Percentiles rank a stretch among this genome's conserved stretches.
Conservation (phyloP, 148 eudicot genomes). For the Rhododendron williamsianum region DNA sequence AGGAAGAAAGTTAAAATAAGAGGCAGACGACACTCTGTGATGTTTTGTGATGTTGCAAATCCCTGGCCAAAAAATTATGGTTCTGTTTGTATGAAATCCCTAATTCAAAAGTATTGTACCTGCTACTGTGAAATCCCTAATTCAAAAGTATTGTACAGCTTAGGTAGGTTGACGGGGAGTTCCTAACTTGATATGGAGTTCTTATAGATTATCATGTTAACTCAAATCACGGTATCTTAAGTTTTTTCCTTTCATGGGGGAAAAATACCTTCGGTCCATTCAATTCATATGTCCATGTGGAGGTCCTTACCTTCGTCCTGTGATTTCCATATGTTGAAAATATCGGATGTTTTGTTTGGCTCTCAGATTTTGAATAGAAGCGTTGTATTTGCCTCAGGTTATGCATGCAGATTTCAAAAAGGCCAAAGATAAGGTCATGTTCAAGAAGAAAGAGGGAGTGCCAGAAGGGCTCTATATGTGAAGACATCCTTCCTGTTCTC, state of each 20-base stretch:
- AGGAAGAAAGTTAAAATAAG: neutral
- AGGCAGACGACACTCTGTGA: neutral
- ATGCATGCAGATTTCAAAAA: constrained; percentile 72
- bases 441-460: constrained; percentile 88
- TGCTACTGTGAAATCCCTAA: neutral
- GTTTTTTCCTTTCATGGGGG: neutral
- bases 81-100: neutral
- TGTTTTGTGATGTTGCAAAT: neutral
- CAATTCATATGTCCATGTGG: neutral
- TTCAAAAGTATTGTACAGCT: neutral
- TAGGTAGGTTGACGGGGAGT: neutral
- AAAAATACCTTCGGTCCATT: neutral
- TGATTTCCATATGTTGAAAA: neutral
- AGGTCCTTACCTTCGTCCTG: neutral
- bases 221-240: neutral
- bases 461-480: constrained; percentile 86
- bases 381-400: constrained; percentile 31
- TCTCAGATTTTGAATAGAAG: neutral
- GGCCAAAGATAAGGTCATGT: constrained; percentile 88
- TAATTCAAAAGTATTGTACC: neutral
- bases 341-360: neutral
- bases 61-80: neutral
- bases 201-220: neutral
- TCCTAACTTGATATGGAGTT: neutral
- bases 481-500: constrained; percentile 4